Percentiles rank a stretch among this genome's conserved stretches.
These are phyloP conservation scores for Thelonectria discophora DNA, from an alignment of 2,329 filamentous ascomycete genomes.

Conservation along the genomic window DNA sequence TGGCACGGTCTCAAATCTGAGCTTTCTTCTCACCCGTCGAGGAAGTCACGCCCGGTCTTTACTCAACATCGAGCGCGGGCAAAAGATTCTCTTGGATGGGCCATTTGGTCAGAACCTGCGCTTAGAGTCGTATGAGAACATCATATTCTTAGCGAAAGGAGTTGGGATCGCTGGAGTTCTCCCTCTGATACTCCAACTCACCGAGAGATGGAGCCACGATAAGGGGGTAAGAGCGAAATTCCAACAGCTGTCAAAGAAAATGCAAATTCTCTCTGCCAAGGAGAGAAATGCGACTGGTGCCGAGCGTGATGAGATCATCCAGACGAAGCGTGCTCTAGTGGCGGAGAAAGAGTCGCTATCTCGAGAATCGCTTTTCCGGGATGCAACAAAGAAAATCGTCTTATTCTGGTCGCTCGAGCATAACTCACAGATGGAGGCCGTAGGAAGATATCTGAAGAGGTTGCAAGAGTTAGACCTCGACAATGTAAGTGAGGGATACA, in stretches of 20 bases:
- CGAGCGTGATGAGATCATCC: not conserved
- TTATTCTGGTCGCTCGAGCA: conserved; percentile 21
- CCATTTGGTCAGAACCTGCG: conserved; percentile 6
- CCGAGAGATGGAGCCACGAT: conserved; percentile 14
- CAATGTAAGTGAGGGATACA: conserved; percentile 4
- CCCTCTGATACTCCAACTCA: not conserved
- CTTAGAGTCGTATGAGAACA: conserved; percentile 11
- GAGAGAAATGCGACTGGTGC: not conserved
- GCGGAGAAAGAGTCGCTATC: not conserved
- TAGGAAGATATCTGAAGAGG: not conserved
- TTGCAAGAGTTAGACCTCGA: conserved; percentile 9
- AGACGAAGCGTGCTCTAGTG: not conserved
- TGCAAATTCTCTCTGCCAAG: not conserved
- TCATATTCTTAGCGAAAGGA: conserved; percentile 21
- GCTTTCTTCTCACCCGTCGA: not conserved
- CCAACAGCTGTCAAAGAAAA: not conserved
- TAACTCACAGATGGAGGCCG: conserved; percentile 15
- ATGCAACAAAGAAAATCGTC: conserved; percentile 8
- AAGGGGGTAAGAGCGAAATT: not conserved
- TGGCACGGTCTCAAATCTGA: conserved; percentile 1
- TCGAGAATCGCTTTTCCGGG: conserved; percentile 11
- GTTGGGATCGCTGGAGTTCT: conserved; percentile 16
- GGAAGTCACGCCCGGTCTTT: conserved; percentile 15
- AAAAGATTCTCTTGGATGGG: conserved; percentile 16
- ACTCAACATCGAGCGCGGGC: conserved; percentile 1